Conservation (phyloP, 2,329 filamentous ascomycete species). For the Pyrenochaeta sp. region DNA sequence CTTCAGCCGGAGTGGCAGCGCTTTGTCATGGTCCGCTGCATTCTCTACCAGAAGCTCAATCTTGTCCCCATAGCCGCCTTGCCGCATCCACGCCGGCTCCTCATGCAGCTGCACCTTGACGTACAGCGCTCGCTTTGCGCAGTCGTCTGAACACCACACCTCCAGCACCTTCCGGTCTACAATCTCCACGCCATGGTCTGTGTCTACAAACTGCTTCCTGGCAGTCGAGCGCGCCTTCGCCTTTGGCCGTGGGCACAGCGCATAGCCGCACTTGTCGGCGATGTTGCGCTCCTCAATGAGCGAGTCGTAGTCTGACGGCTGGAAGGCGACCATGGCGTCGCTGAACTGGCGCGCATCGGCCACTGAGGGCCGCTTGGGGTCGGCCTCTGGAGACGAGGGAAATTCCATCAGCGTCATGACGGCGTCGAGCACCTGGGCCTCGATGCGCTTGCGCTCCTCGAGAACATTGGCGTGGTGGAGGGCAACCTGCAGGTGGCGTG, state of each 20-base stretch:
- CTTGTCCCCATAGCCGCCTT: slow-evolving; percentile 54
- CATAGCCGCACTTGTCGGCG: slow-evolving; percentile 82
- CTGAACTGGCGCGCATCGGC: slow-evolving; percentile 73
- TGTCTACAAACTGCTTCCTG: slow-evolving; percentile 72
- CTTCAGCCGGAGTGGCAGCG: slow-evolving; percentile 42
- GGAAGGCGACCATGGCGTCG: slow-evolving; percentile 74
- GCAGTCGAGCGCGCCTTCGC: slow-evolving; percentile 59
- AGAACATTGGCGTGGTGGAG: slow-evolving; percentile 83
- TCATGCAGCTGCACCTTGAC: slow-evolving; percentile 88
- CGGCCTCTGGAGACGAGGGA: slow-evolving; percentile 61
- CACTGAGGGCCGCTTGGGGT: slow-evolving; percentile 61
- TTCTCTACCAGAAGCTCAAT: slow-evolving; percentile 53
- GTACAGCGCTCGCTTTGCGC: slow-evolving; percentile 81
- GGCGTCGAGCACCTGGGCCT: slow-evolving; percentile 75
- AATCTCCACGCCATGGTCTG: slow-evolving; percentile 66
- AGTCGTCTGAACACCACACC: slow-evolving; percentile 85
- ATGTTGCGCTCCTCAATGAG: slow-evolving; percentile 89
- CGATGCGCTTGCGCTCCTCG: slow-evolving; percentile 81
- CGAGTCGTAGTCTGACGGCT: slow-evolving; percentile 88
- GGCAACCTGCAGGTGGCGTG: slow-evolving; percentile 69
- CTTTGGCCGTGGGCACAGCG: slow-evolving; percentile 75
- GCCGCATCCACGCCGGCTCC: slow-evolving; percentile 84
- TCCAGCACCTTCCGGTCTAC: slow-evolving; percentile 77
- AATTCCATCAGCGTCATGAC: slow-evolving; percentile 76
- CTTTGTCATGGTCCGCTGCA: slow-evolving; percentile 31